phyloP scores from a whole-genome alignment of 768 basidiomycete genomes.

The Tylopilus subfusipes region DNA sequence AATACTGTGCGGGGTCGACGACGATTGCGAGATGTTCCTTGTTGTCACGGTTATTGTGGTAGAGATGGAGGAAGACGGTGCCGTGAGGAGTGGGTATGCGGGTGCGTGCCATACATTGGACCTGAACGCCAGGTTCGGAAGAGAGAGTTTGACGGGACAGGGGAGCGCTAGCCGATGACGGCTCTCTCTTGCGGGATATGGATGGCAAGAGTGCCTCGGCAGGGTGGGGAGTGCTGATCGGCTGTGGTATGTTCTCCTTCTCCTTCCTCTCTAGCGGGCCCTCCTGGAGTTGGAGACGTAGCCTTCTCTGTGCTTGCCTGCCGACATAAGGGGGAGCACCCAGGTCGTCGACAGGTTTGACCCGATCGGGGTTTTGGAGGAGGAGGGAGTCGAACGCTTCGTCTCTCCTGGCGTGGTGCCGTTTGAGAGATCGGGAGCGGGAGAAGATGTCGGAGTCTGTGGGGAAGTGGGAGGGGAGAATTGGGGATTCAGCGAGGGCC shows the following conservation, averaged over 20 bases:
- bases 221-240: conserved; percentile 2
- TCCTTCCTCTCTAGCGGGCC: conserved; percentile 28
- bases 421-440: conserved; percentile 41
- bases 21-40: conserved; percentile 98
- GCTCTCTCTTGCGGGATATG: conserved; percentile 38
- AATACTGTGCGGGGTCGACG: conserved; percentile 83
- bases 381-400: conserved; percentile 76
- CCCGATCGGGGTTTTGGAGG: conserved; percentile 47
- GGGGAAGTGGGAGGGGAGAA: conserved; percentile 26
- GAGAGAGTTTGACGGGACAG: background rate
- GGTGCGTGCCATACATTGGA: conserved; percentile 95
- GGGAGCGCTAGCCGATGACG: conserved; percentile 4
- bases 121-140: conserved; percentile 41
- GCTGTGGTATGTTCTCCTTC: conserved; percentile 52
- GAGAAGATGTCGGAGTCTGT: conserved; percentile 57
- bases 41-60: conserved; percentile 86
- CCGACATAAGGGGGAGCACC: conserved; percentile 56
- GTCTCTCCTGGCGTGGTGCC: conserved; percentile 54
- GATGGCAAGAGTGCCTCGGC: conserved; percentile 36
- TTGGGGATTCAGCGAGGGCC: conserved; percentile 31
- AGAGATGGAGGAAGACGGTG: conserved; percentile 87
- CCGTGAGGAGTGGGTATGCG: conserved; percentile 97
- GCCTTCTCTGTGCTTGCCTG: conserved; percentile 68
- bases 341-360: conserved; percentile 47
- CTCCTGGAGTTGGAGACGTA: conserved; percentile 42